These are phyloP conservation scores for Colletotrichum musae DNA, from an alignment of 2,329 filamentous ascomycete species.

Conservation along the genomic window DNA sequence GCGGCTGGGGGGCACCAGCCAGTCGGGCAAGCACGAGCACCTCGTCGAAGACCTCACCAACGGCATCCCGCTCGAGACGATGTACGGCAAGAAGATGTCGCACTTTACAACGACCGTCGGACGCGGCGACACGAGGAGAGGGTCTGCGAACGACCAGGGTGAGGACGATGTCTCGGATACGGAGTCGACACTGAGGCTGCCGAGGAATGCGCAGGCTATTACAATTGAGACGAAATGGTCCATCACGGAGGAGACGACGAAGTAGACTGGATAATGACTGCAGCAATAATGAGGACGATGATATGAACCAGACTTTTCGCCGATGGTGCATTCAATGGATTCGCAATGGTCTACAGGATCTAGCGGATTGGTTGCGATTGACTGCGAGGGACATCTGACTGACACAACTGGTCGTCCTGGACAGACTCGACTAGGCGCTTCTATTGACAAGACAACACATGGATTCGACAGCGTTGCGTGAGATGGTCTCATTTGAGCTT, in stretches of 20 bases:
- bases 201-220: constrained; percentile 26
- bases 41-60: constrained; percentile 32
- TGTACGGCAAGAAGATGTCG: constrained; percentile 22
- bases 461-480: no score
- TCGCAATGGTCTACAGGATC: no score
- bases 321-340: neutral
- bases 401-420: no score
- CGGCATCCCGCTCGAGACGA: constrained; percentile 27
- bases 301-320: neutral
- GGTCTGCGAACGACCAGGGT: neutral
- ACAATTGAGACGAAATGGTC: constrained; percentile 33
- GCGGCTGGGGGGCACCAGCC: constrained; percentile 19
- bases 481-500: no score
- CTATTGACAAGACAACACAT: no score
- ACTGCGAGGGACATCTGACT: no score
- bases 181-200: constrained; percentile 18
- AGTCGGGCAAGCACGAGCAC: constrained; percentile 27
- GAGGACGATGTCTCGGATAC: constrained; percentile 22
- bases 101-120: constrained; percentile 27
- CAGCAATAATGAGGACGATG: neutral
- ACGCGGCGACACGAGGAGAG: neutral
- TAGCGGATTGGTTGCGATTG: no score
- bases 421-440: no score
- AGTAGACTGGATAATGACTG: neutral
- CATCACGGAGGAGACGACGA: constrained; percentile 28